Conservation (phyloP, 306 rosid genomes). For the Fragaria iinumae region DNA sequence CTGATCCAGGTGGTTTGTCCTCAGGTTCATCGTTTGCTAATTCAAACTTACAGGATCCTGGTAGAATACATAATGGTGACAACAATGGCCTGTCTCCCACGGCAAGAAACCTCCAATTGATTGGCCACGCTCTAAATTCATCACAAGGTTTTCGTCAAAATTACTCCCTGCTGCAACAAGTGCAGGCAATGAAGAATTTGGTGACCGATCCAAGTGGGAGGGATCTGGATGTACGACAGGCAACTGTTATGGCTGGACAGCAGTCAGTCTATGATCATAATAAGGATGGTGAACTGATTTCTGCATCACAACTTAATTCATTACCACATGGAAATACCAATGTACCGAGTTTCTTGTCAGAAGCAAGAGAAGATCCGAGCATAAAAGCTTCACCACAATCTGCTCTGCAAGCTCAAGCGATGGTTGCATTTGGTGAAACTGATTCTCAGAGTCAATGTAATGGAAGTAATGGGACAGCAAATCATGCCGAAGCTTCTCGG, state of each 20-base stretch:
- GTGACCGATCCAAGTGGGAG: slow-evolving; percentile 30
- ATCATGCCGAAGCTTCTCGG: slow-evolving; percentile 30
- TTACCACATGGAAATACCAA: slow-evolving; percentile 23
- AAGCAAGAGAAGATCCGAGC: slow-evolving; percentile 37
- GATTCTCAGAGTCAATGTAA: slow-evolving; percentile 32
- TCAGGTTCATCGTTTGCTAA: slow-evolving; percentile 29
- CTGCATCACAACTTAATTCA: slow-evolving; percentile 24
- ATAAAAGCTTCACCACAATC: slow-evolving; percentile 23
- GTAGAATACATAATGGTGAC: slow-evolving; percentile 23
- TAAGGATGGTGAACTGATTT: slow-evolving; percentile 31
- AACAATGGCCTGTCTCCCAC: slow-evolving; percentile 24
- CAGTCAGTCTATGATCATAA: slow-evolving; percentile 28
- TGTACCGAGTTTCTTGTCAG: slow-evolving; percentile 29
- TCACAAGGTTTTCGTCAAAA: slow-evolving; percentile 30
- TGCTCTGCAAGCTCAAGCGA: slow-evolving; percentile 30
- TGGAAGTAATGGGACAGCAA: slow-evolving; percentile 26
- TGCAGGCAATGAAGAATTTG: slow-evolving; percentile 34
- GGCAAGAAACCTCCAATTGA: slow-evolving; percentile 26
- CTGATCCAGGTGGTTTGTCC: slow-evolving; percentile 33
- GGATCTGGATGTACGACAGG: slow-evolving; percentile 29
- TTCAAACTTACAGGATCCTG: slow-evolving; percentile 35
- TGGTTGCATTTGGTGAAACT: slow-evolving; percentile 29
- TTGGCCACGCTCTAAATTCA: slow-evolving; percentile 23
- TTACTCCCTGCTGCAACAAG: slow-evolving; percentile 29
- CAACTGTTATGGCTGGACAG: slow-evolving; percentile 26